phyloP scores from a whole-genome alignment of 1,284 basidiomycete genomes.

The Violaceomyces palustris region DNA sequence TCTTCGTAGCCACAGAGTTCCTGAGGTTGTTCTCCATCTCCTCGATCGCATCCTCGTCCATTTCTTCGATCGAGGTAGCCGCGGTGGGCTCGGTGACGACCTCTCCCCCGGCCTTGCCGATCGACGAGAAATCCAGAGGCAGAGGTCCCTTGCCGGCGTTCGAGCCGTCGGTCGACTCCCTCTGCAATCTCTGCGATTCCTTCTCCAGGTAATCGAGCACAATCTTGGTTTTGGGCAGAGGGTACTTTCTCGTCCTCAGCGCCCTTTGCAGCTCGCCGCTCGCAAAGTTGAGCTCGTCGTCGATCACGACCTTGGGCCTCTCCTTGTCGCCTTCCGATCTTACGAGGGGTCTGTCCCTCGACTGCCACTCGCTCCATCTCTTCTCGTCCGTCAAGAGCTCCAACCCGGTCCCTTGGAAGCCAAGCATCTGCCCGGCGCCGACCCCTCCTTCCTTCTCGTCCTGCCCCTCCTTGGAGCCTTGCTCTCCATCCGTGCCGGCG shows the following conservation, averaged over 20 bases:
- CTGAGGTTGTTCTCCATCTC: slow-evolving; percentile 32
- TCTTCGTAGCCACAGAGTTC: slow-evolving; percentile 3
- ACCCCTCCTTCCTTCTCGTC: slow-evolving; percentile 1
- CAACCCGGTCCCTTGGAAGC: slow-evolving; percentile 38
- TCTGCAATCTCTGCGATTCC: slow-evolving; percentile 20
- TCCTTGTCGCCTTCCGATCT: too few relatives aligned
- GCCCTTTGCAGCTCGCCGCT: slow-evolving; percentile 41
- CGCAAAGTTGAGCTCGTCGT: slow-evolving; percentile 72
- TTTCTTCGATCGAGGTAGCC: slow-evolving; percentile 51
- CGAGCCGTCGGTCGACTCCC: slow-evolving; percentile 7
- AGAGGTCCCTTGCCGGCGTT: slow-evolving; percentile 22
- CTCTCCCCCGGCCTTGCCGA: too few relatives aligned
- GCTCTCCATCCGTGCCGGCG: neutral
- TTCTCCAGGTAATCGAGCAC: slow-evolving; percentile 26
- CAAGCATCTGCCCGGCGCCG: slow-evolving; percentile 1
- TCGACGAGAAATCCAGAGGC: slow-evolving; percentile 8
- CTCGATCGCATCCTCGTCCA: slow-evolving; percentile 30
- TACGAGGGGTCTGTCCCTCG: neutral
- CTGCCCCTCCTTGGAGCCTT: neutral
- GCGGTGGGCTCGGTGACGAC: slow-evolving; percentile 1
- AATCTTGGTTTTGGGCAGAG: slow-evolving; percentile 28
- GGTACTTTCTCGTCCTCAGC: slow-evolving; percentile 32
- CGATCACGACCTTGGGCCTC: slow-evolving; percentile 58
- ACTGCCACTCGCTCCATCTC: slow-evolving; percentile 53
- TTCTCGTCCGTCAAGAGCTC: slow-evolving; percentile 60